These are phyloP conservation scores for Penicillium italicum DNA, from an alignment of 2,329 filamentous ascomycete genomes.

Conservation along the genomic window DNA sequence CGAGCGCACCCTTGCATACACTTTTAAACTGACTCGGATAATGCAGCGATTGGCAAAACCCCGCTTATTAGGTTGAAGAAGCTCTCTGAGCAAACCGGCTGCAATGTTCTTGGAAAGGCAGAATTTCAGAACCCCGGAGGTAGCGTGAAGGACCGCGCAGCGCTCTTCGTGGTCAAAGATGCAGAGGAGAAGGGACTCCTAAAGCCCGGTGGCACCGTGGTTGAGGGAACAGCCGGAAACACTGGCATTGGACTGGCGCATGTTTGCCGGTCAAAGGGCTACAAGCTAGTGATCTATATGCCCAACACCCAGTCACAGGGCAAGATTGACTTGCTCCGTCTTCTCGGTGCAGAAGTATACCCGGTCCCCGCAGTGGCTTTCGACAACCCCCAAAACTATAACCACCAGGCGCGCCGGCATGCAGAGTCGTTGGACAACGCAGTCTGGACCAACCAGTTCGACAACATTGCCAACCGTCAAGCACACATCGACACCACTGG, in stretches of 20 bases:
- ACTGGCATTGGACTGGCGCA: constrained; percentile 97
- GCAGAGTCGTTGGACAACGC: constrained; percentile 83
- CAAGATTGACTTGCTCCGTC: constrained; percentile 87
- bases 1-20: not conserved
- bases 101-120: constrained; percentile 91
- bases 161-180: constrained; percentile 88
- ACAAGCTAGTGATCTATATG: constrained; percentile 99
- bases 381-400: constrained; percentile 94
- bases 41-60: constrained; percentile 88
- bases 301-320: constrained; percentile 97
- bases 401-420: constrained; percentile 88
- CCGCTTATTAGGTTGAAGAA: constrained; percentile 86
- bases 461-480: constrained; percentile 88
- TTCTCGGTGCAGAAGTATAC: constrained; percentile 92
- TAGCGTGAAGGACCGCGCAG: constrained; percentile 92
- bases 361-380: constrained; percentile 94
- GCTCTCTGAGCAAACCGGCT: constrained; percentile 86
- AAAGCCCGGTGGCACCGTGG: constrained; percentile 81
- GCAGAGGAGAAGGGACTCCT: constrained; percentile 85
- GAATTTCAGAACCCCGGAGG: constrained; percentile 99
- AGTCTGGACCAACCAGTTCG: constrained; percentile 99
- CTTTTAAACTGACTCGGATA: not conserved
- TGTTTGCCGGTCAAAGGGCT: constrained; percentile 87
- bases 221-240: constrained; percentile 96
- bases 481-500: constrained; percentile 97